These are phyloP conservation scores for Aspergillus awamori DNA, from an alignment of 2,329 filamentous ascomycete species.

Conservation along the genomic window DNA sequence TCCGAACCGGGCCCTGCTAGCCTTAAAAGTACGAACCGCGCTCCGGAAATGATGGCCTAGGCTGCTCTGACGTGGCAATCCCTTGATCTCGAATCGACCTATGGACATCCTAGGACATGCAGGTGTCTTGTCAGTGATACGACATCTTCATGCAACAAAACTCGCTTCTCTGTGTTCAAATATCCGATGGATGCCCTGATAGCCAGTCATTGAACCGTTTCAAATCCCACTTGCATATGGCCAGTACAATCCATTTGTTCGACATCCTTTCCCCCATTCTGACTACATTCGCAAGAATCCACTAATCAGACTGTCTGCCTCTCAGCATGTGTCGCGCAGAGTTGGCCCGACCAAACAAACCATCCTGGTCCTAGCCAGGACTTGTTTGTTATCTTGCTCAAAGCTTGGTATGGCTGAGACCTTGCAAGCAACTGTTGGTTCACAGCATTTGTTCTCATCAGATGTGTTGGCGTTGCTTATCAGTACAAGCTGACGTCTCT, in stretches of 20 bases:
- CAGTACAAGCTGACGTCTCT: background rate
- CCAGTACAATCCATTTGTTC: conserved; percentile 8
- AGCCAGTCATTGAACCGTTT: background rate
- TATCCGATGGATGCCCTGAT: conserved; percentile 2
- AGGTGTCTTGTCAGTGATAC: conserved; percentile 20
- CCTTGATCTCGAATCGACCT: conserved; percentile 21
- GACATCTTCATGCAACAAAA: conserved; percentile 6
- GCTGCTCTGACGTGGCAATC: conserved; percentile 39
- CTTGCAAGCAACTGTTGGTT: conserved; percentile 9
- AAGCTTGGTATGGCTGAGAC: conserved; percentile 10
- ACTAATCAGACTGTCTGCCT: background rate
- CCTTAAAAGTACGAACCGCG: conserved; percentile 11
- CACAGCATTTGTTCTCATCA: background rate
- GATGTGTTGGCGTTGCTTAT: background rate
- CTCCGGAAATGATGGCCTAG: conserved; percentile 15
- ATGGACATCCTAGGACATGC: conserved; percentile 13
- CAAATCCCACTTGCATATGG: background rate
- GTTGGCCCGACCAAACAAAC: background rate
- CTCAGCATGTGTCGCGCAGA: background rate
- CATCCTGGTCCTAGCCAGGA: background rate
- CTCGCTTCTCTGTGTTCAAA: conserved; percentile 13
- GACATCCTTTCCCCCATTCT: background rate
- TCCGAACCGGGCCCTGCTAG: conserved; percentile 13
- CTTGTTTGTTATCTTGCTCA: conserved; percentile 16
- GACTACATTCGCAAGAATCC: background rate